Evolutionary conservation across 169 alveolate genomes (phyloP), one percentile per base, ranked within the genome.

Genomic region (Babesia caballi): DNA sequence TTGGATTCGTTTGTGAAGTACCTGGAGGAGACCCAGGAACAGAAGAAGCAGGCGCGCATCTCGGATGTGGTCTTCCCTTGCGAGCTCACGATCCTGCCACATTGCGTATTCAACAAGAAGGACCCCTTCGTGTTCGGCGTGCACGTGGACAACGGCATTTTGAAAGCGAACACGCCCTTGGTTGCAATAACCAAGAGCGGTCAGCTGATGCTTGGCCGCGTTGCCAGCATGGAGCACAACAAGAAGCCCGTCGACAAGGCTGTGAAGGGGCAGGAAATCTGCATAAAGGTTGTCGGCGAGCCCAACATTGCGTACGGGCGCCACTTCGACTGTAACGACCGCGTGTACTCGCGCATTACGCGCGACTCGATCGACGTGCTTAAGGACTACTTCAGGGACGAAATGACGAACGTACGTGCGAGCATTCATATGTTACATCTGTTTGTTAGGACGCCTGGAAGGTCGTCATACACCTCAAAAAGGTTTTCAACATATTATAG

Each of bases 111-210:
- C 89, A 95, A 96, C 87, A 94, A 93, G 70, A 96, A 96, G 75
- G 97, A 95, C 78, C 99, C 99, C 7, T 87, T 97, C 32, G 93
- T 98, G 47, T 73, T 97, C 28, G 99, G 99, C 5, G 98, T 95
- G 28, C 93, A 90, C 68, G 97, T 96, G 9, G 95, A 93, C 44
- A 94, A 92, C 71, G 99, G 99, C 19, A 81, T 94, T 21, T 83
- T 97, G 32, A 96, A 94, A 70, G 81, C 94, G n/a, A 97, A 97
- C 27, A 97, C 98, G 17, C 99, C 99, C 33, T 82, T 97, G 19
- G 95, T 94, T 63, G 91, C 95, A 53, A 96, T 95, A 11, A 96
- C 95, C 58, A 92, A 94, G 82, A 93, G 83, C 15, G 84, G 40
- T 14, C 82, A 93, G 67, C 67, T 96, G 60, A 92, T 89, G 82